Conservation (phyloP, 2,329 filamentous ascomycete genomes). For the Fusarium keratoplasticum region DNA sequence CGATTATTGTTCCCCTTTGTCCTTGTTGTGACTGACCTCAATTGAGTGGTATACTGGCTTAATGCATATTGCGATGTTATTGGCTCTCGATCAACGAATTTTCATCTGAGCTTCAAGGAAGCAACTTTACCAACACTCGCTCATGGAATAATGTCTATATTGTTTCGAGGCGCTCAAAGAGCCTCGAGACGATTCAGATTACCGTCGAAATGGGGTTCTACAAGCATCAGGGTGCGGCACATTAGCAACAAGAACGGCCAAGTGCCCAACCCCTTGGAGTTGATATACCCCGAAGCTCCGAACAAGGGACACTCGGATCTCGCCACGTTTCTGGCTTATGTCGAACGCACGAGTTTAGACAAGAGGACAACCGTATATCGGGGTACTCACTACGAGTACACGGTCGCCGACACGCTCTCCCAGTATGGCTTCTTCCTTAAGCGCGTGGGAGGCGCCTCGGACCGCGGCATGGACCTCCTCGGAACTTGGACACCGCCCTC, state of each 20-base stretch:
- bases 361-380: slow-evolving; percentile 70
- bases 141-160: slow-evolving; percentile 29
- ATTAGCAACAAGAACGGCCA: slow-evolving; percentile 16
- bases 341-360: slow-evolving; percentile 66
- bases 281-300: slow-evolving; percentile 59
- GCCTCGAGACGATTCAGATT: neutral
- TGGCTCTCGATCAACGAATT: neutral
- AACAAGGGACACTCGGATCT: slow-evolving; percentile 71
- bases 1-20: no score
- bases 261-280: slow-evolving; percentile 1
- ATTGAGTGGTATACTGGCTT: slow-evolving; percentile 24
- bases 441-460: slow-evolving; percentile 73
- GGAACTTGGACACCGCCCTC: slow-evolving; percentile 73
- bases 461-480: slow-evolving; percentile 80
- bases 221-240: slow-evolving; percentile 4
- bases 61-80: slow-evolving; percentile 20
- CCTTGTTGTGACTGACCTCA: neutral
- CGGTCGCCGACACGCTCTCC: slow-evolving; percentile 65
- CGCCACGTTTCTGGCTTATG: slow-evolving; percentile 73
- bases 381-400: slow-evolving; percentile 85
- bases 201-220: neutral
- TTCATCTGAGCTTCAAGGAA: neutral
- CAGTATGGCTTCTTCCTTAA: slow-evolving; percentile 72
- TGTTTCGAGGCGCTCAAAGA: slow-evolving; percentile 12
- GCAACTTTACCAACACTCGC: neutral